These are phyloP conservation scores for Lachancea fermentati DNA, from an alignment of 805 yeast species.

Conservation along the genomic window DNA sequence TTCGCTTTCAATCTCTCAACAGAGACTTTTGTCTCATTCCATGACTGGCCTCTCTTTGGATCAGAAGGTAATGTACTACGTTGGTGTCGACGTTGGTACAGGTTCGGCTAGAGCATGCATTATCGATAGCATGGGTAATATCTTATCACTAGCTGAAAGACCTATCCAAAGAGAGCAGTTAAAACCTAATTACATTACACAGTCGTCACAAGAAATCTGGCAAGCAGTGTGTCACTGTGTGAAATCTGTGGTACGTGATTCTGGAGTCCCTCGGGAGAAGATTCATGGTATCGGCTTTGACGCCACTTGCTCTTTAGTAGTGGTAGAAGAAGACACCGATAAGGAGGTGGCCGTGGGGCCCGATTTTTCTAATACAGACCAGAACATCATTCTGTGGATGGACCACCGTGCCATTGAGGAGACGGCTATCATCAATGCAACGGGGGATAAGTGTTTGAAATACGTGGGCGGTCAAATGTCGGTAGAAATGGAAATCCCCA, in stretches of 20 bases:
- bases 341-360: conserved; percentile 89
- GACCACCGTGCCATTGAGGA: conserved; percentile 90
- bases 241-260: conserved; percentile 63
- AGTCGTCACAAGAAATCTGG: conserved; percentile 91
- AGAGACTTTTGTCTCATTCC: conserved; percentile 20
- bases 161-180: conserved; percentile 74
- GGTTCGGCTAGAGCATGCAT: conserved; percentile 96
- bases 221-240: conserved; percentile 78
- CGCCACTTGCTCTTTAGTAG: conserved; percentile 95
- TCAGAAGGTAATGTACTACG: conserved; percentile 37
- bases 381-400: conserved; percentile 95
- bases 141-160: conserved; percentile 71
- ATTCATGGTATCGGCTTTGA: conserved; percentile 92
- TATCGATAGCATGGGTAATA: conserved; percentile 77
- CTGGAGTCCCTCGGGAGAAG: conserved; percentile 59
- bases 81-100: conserved; percentile 95
- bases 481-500: conserved; percentile 96
- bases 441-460: conserved; percentile 71
- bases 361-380: conserved; percentile 62
- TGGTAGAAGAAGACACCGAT: conserved; percentile 56
- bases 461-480: conserved; percentile 98
- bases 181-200: conserved; percentile 71
- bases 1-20: conserved; percentile 21
- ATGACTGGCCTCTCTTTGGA: conserved; percentile 18
- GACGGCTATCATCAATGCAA: conserved; percentile 73